Base-by-base conservation (phyloP, 2,329 filamentous ascomycete genomes). In the Fusarium hostae region DNA sequence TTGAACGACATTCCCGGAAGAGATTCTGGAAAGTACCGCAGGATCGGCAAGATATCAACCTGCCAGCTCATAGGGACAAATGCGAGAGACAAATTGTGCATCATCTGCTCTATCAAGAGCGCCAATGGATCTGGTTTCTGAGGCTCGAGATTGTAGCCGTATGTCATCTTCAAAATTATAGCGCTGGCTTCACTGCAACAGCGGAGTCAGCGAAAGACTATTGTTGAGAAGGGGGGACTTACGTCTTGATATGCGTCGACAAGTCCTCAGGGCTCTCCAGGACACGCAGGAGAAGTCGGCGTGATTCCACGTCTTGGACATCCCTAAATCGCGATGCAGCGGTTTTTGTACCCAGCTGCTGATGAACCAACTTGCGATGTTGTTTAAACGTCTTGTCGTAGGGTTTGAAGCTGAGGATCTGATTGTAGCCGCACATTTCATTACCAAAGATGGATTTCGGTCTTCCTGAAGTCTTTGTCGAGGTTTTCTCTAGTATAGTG, bases 1-100 rank as follows among this genome's bases (percentile, higher is more conserved):
- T 79, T 75, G 26, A 80, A 81, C 0, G 58, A 55, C 4, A 68
- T 51, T 2, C 78, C 78, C 0, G 79, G 79, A 13, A 78, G 57
- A 6, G 57, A 40, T 2, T 69, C 74, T 1, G 79, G 79, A 3
- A 81, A 32, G 20, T 78, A 52, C 8, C 63, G 52, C 9, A 81
- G 64, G 1, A 45, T 16, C 1, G 79, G 79, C 0, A 81, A 28
- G 3, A 72, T 47, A 28, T 81, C 79, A 2, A 64, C 60, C 0
- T 22, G 7, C 45, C 60, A 64, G 1, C 28, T 20, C 16, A 45
- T 13, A 1, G 64, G 60, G 9, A 54, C 47, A 18, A 58, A 34
- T 0, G 51, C 51, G 0, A 43, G n/a, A 0, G 41, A 55, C 10
- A 51, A 40, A 0, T 59, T 59, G 7, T 47, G 13, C 64, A 65